Evolutionary conservation across 495 filamentous ascomycete genomes (phyloP).

Genomic region (Daldinia grandis): DNA sequence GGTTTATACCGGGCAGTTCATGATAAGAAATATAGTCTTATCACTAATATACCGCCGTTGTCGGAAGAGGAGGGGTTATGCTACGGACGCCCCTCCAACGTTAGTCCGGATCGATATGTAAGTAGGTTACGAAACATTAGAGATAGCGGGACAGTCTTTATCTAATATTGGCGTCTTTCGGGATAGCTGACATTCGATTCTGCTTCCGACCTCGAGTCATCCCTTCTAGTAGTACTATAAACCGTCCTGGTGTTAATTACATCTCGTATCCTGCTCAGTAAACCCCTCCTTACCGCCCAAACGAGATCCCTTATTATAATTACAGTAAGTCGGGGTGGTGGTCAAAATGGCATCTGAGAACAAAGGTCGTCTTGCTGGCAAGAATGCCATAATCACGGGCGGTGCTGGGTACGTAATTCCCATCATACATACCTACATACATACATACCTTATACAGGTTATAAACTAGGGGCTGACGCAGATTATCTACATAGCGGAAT

Average conservation of each 20-base stretch:
- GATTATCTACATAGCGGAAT: slow-evolving; percentile 71
- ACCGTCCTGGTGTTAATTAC: not conserved
- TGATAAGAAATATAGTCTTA: not conserved
- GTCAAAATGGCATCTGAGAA: slow-evolving; percentile 41
- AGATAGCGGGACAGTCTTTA: too few species aligned
- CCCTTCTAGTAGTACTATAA: not conserved
- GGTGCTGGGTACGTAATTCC: slow-evolving; percentile 77
- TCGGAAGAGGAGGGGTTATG: slow-evolving; percentile 1
- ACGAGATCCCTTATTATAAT: not conserved
- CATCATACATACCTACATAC: not conserved
- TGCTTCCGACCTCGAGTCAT: not conserved
- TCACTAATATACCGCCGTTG: not conserved
- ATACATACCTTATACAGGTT: too few species aligned
- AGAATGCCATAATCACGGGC: slow-evolving; percentile 94
- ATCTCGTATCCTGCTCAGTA: not conserved
- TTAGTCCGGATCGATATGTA: not conserved
- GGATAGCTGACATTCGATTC: not conserved
- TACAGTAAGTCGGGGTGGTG: not conserved
- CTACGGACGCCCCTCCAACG: not conserved
- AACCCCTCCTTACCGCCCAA: not conserved
- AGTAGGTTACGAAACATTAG: too few species aligned
- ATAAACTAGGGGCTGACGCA: slow-evolving; percentile 24
- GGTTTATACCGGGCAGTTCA: not conserved
- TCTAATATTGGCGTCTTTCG: too few species aligned
- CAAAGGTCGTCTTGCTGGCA: slow-evolving; percentile 78